Evolutionary conservation across 306 rosid species (phyloP), one percentile per base, ranked within the genome.

Genomic region (Mimosa pudica): DNA sequence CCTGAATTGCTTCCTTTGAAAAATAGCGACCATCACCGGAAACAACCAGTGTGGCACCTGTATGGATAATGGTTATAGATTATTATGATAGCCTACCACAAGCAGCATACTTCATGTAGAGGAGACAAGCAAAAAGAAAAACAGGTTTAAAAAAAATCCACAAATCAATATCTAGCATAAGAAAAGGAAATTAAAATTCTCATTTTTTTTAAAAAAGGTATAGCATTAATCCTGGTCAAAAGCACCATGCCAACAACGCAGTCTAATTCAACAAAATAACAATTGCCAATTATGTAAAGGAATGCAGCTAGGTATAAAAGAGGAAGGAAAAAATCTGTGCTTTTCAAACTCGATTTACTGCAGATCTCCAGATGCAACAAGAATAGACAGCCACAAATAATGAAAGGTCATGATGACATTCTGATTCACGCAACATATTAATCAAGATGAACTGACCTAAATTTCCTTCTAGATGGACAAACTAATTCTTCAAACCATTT

Each of bases 11-110:
- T 18, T 90, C 98, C 92, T 89, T 89, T 24, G 99, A 91, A 75
- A 68, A 93, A 82, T 91, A 93, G 74, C 99, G 98, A 48, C 99
- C 99, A 91, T 96, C 99, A 60, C 99, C 98, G 42, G 98, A 96
- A 69, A 93, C 97, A 88, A 96, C 97, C 45, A 96, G 90, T 55
- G 96, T 91, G 13, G 91, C 97, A 78, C 99, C 97, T 96, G 70
- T 73, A 93, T 75, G 62, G 48, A 77, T 32, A 35, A 48, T 77
- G 77, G 72, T 48, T 52, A 74, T n/a, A 60, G 42, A 17, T 70
- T 66, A 17, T 70, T 66, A 79, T 57, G 62, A 72, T 32, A 44
- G 70, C 57, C 82, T 70, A 62, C 65, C 33, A 70, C 46, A 75
- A 24, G 61, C 70, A 71, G 52, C 64, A 71, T n/a, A 71, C 73